Evolutionary conservation across 331 rosid species (phyloP).

Genomic region (Malus hybrid): DNA sequence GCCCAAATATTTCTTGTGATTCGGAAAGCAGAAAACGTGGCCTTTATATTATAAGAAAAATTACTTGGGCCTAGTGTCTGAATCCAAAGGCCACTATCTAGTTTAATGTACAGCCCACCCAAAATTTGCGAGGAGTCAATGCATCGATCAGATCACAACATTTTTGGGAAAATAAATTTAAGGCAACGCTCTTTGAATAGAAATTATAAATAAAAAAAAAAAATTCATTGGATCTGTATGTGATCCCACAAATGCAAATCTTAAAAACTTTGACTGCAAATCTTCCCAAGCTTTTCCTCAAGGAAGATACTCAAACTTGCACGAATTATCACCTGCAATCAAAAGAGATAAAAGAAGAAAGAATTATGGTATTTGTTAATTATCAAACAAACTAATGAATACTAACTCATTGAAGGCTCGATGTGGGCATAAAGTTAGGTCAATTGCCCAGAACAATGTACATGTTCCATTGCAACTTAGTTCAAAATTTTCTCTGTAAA

Average conservation of each 20-base stretch:
- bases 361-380: neutral
- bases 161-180: neutral
- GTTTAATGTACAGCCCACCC: neutral
- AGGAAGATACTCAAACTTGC: constrained; percentile 27
- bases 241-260: neutral
- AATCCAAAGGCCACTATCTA: neutral
- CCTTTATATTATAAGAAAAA: neutral
- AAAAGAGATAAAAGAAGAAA: neutral
- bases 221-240: neutral
- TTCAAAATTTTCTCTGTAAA: neutral
- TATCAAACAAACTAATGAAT: neutral
- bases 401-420: neutral
- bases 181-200: neutral
- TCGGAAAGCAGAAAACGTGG: neutral
- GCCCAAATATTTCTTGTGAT: neutral
- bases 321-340: constrained; percentile 20
- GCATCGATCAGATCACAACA: neutral
- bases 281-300: neutral
- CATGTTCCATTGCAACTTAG: neutral
- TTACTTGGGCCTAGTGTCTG: neutral
- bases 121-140: neutral
- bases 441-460: too few species aligned
- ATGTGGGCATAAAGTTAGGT: rapidly evolving
- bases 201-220: neutral
- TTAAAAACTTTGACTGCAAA: neutral